Conservation (phyloP, 495 filamentous ascomycete genomes). For the Penicillium herquei region DNA sequence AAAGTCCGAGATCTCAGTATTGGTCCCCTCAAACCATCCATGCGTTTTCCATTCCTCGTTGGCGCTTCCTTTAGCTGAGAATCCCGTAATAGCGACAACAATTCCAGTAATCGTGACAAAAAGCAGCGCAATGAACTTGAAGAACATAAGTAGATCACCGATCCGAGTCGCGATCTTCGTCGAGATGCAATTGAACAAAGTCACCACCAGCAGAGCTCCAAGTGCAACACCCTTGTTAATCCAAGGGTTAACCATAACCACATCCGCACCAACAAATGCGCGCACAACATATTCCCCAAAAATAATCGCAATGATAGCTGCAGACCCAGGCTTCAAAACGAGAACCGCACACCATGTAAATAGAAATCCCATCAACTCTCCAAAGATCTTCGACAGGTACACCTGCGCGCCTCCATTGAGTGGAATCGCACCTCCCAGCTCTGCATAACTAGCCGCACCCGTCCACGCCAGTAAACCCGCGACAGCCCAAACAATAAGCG, state of each 20-base stretch:
- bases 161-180: slow-evolving; percentile 82
- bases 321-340: slow-evolving; percentile 88
- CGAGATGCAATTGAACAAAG: slow-evolving; percentile 82
- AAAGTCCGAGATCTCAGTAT: slow-evolving; percentile 73
- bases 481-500: slow-evolving; percentile 84
- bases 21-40: slow-evolving; percentile 88
- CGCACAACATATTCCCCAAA: slow-evolving; percentile 96
- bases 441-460: slow-evolving; percentile 92
- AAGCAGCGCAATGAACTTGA: slow-evolving; percentile 89
- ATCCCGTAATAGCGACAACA: slow-evolving; percentile 83
- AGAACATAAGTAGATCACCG: slow-evolving; percentile 90
- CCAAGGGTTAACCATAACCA: slow-evolving; percentile 73
- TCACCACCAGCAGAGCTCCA: slow-evolving; percentile 70
- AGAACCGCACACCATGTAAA: slow-evolving; percentile 96
- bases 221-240: slow-evolving; percentile 88
- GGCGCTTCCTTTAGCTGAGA: slow-evolving; percentile 69
- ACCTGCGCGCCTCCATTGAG: slow-evolving; percentile 92
- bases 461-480: slow-evolving; percentile 95
- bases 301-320: slow-evolving; percentile 95
- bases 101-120: slow-evolving; percentile 86
- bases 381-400: slow-evolving; percentile 94
- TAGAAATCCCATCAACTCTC: slow-evolving; percentile 84
- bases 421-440: slow-evolving; percentile 93
- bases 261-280: slow-evolving; percentile 77
- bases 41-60: slow-evolving; percentile 83